Conservation (phyloP, 306 rosid species). For the Lathyrus oleraceus region DNA sequence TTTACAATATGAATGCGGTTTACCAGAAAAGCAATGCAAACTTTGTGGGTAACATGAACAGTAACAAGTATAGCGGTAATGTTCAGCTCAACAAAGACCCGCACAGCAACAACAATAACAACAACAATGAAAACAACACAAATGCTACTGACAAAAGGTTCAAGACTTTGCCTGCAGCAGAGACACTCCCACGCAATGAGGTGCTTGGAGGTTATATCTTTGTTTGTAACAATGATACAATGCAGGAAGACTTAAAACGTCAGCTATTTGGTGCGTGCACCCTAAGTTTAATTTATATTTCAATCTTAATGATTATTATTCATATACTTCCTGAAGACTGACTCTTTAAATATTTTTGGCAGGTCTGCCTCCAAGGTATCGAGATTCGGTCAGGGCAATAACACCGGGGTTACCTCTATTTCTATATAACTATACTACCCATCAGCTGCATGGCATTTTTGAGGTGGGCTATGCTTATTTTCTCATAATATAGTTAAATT, state of each 20-base stretch:
- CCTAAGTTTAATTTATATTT: neutral
- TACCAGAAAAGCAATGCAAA: slow-evolving; percentile 72
- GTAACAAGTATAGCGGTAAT: slow-evolving; percentile 66
- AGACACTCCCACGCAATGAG: slow-evolving; percentile 94
- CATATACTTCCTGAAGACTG: slow-evolving; percentile 22
- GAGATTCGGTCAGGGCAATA: slow-evolving; percentile 94
- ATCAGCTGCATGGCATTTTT: slow-evolving; percentile 92
- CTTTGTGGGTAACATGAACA: slow-evolving; percentile 55
- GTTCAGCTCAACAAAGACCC: slow-evolving; percentile 62
- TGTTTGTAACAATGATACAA: slow-evolving; percentile 96
- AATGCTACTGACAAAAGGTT: slow-evolving; percentile 85
- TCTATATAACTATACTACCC: slow-evolving; percentile 94
- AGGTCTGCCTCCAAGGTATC: slow-evolving; percentile 98
- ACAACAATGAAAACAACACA: slow-evolving; percentile 49
- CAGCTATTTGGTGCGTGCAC: slow-evolving; percentile 73
- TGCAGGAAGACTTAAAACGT: slow-evolving; percentile 98
- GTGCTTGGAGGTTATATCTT: slow-evolving; percentile 99
- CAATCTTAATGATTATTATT: slow-evolving; percentile 3
- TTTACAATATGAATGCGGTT: slow-evolving; percentile 67
- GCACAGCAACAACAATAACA: slow-evolving; percentile 45
- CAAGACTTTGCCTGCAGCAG: slow-evolving; percentile 96
- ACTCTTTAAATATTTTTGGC: slow-evolving; percentile 25
- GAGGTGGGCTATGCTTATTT: slow-evolving; percentile 61
- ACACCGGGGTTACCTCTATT: slow-evolving; percentile 93
- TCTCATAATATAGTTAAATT: slow-evolving; percentile 7